phyloP scores from a whole-genome alignment of 306 rosid genomes.

The Cucurbita ficifolia region DNA sequence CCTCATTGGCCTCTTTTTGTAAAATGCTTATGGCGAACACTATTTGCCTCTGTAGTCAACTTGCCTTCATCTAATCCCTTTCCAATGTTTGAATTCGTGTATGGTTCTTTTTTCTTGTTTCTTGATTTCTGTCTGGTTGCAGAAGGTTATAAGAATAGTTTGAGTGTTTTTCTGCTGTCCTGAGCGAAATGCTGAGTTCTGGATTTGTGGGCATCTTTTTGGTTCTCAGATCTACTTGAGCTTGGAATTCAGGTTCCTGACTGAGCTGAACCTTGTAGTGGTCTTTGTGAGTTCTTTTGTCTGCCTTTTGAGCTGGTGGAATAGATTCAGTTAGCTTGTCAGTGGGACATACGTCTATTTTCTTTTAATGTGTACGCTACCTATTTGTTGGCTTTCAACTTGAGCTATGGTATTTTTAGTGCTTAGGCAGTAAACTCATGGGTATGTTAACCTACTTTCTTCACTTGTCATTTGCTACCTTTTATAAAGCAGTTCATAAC shows the following conservation, averaged over 20 bases:
- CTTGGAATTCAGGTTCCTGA: not conserved
- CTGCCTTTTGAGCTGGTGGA: not conserved
- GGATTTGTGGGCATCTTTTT: not conserved
- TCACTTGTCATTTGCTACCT: not conserved
- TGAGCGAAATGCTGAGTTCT: not conserved
- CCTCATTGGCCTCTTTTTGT: not conserved
- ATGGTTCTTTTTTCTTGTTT: not conserved
- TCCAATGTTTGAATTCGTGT: not conserved
- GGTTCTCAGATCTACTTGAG: not conserved
- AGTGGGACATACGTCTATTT: not conserved
- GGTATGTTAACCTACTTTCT: not conserved
- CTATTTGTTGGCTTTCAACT: not conserved
- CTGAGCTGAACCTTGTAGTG: not conserved
- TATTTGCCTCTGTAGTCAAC: not conserved
- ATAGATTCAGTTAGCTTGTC: not conserved
- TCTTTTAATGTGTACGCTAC: not conserved
- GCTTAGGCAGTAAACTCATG: not conserved
- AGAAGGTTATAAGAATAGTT: not conserved
- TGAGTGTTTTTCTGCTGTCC: not conserved
- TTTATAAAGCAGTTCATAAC: not conserved
- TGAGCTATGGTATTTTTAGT: not conserved
- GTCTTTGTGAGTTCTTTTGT: not conserved
- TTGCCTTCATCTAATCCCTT: not conserved
- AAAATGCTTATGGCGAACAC: not conserved
- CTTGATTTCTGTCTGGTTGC: not conserved